Evolutionary conservation across 2,329 filamentous ascomycete species (phyloP), one percentile per base, ranked within the genome.

Genomic region (Coleophoma cylindrospora): DNA sequence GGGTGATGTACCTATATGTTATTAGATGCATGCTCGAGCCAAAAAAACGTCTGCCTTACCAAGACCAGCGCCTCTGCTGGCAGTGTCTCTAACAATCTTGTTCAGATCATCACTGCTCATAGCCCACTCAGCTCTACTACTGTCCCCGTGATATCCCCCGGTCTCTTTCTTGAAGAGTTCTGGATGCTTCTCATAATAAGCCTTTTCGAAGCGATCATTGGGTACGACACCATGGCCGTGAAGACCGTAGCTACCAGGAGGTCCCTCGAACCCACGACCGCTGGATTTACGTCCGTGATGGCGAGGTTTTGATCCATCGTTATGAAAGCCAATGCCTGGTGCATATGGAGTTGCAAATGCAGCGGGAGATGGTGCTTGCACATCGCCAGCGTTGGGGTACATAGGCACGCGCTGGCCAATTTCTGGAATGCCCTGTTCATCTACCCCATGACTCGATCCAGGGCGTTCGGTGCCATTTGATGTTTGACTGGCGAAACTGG

Each of bases 341-440:
- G 55, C 45, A 46, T 56, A 63, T 17, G 56, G 58, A 21, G 57
- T 54, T 7, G 54, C 40, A 43, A 57, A 59, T 9, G 84, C 86
- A 2, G 83, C 80, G 1, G 91, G 91, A 2, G 91, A 94, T 2
- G 94, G 94, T 13, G 94, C 94, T 71, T 99, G 94, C 10, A 97
- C 94, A 66, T 97, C 92, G 54, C 94, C 94, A 40, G 94, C 89
- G 66, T 94, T 83, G 48, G 86, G 87, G 65, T 94, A 87, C 89
- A 99, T 94, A 45, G 94, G 94, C 37, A 99, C 92, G 64, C 91
- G 87, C 62, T 89, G 83, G 44, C 92, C 92, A 58, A 96, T 94
- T 65, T 95, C 89, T 2, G 91, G 91, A 60, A 96, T 96, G 19
- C 91, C 92, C 49, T 91, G 84, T 56, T 94, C 88, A 43, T 92